A percentile compares a stretch with the other conserved stretches of the same genome.
Evolutionary conservation across 768 basidiomycete genomes (phyloP).

Genomic region (Lyophyllum shimeji): DNA sequence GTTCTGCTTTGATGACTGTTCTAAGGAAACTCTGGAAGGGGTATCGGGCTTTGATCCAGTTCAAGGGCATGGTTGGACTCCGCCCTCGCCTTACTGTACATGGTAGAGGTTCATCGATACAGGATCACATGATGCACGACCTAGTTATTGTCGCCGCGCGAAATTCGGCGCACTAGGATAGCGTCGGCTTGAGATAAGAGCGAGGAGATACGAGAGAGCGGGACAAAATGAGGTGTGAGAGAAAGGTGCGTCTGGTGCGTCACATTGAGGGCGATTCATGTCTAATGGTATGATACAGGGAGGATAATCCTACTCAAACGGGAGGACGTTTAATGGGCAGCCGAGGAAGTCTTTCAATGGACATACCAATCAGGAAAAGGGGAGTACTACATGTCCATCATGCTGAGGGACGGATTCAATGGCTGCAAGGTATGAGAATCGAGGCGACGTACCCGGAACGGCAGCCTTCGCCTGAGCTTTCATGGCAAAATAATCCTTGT

Average conservation of each 20-base stretch:
- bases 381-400: not conserved
- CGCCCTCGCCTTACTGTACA: constrained; percentile 13
- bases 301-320: constrained; percentile 3
- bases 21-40: constrained; percentile 8
- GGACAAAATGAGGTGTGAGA: not conserved
- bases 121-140: constrained; percentile 20
- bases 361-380: constrained; percentile 2
- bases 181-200: not conserved
- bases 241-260: not conserved
- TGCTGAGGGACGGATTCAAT: constrained; percentile 1
- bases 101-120: constrained; percentile 7
- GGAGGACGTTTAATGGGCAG: constrained; percentile 1
- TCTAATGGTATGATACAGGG: constrained; percentile 7
- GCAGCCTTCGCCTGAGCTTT: constrained; percentile 49
- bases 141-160: constrained; percentile 11
- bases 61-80: constrained; percentile 18
- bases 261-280: constrained; percentile 7
- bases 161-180: not conserved
- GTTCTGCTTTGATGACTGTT: constrained; percentile 3
- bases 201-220: not conserved
- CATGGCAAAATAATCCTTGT: constrained; percentile 86
- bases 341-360: not conserved
- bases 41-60: constrained; percentile 16
- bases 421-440: not conserved
- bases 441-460: constrained; percentile 14